Evolutionary conservation across 805 yeast species (phyloP).

Genomic region (Ogataea nonfermentans): DNA sequence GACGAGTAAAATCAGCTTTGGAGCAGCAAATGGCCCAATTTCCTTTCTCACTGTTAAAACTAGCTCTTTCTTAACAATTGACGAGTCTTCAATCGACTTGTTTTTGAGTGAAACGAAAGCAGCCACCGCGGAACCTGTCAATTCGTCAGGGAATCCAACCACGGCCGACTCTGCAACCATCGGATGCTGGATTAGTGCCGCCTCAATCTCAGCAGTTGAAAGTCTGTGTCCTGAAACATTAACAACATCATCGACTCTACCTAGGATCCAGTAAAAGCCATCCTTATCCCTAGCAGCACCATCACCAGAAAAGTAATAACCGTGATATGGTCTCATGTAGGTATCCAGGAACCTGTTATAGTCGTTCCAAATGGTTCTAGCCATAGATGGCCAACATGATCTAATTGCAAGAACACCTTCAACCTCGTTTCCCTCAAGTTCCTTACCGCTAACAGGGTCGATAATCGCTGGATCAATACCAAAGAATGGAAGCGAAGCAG

Average conservation of each 20-base stretch:
- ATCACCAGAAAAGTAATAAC: slow-evolving; percentile 83
- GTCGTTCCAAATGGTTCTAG: slow-evolving; percentile 78
- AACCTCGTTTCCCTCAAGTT: slow-evolving; percentile 62
- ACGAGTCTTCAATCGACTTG: slow-evolving; percentile 45
- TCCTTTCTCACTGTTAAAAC: slow-evolving; percentile 70
- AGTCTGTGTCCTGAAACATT: slow-evolving; percentile 84
- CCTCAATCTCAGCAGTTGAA: slow-evolving; percentile 88
- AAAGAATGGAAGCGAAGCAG: slow-evolving; percentile 81
- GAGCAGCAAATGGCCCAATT: slow-evolving; percentile 86
- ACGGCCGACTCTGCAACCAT: slow-evolving; percentile 78
- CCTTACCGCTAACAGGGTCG: slow-evolving; percentile 74
- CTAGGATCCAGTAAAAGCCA: slow-evolving; percentile 83
- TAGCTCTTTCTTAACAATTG: slow-evolving; percentile 58
- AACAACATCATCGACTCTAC: slow-evolving; percentile 86
- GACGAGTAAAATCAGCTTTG: slow-evolving; percentile 68
- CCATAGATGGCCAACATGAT: slow-evolving; percentile 82
- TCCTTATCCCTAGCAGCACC: slow-evolving; percentile 86
- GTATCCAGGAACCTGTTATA: slow-evolving; percentile 75
- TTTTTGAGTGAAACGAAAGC: slow-evolving; percentile 77
- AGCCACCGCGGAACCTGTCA: slow-evolving; percentile 85
- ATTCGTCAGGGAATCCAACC: slow-evolving; percentile 77
- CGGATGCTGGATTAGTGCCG: slow-evolving; percentile 71
- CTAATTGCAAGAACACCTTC: slow-evolving; percentile 79
- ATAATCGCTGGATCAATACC: slow-evolving; percentile 73
- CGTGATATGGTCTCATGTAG: slow-evolving; percentile 79